Base-by-base conservation (phyloP, 2,329 filamentous ascomycete species). In the Balansia obtecta region DNA sequence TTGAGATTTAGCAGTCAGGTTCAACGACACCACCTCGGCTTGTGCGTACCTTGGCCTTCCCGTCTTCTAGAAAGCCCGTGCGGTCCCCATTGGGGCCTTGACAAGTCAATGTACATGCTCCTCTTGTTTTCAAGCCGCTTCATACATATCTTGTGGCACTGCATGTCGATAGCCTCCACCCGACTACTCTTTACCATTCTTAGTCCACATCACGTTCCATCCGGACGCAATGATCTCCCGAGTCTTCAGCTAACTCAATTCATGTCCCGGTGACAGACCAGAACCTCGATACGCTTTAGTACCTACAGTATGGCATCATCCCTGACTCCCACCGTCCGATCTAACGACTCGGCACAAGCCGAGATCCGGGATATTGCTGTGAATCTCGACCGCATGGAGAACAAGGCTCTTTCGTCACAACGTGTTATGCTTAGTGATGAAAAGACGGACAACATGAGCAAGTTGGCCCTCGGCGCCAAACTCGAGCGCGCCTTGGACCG, bases 401-500 rank as follows among this genome's bases (percentile, higher is more conserved):
- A 95, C 74, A 88, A 88, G 69, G 86, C 85, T 46, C 81, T 95
- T 30, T 73, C 80, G 58, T 80, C 85, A 60, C 90, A 96, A 72
- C 85, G 90, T 27, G 65, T 68, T 41, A 75, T 81, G 51, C 80
- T 90, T 55, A 85, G 75, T 64, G 80, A 85, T 55, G 82, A 91
- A 68, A 94, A 95, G 75, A 80, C 77, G 18, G 86, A 88, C 61
- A 83, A 85, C 64, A 74, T 95, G 68, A 83, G 82, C 72, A 94
- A 94, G 71, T 77, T 95, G 52, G 89, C 89, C 38, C 78, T 95
- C 48, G 86, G 89, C 45, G 89, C 89, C 53, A 95, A 95, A 71
- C 79, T 95, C 40, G 89, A 95, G 65, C 82, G 90, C 53, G 89
- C 90, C 20, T 79, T 96, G 50, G 85, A 85, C 58, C 78, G 89